A percentile compares a stretch with the other conserved stretches of the same genome.
These are phyloP conservation scores for Ustulina deusta DNA, from an alignment of 2,329 filamentous ascomycete genomes.

Conservation along the genomic window DNA sequence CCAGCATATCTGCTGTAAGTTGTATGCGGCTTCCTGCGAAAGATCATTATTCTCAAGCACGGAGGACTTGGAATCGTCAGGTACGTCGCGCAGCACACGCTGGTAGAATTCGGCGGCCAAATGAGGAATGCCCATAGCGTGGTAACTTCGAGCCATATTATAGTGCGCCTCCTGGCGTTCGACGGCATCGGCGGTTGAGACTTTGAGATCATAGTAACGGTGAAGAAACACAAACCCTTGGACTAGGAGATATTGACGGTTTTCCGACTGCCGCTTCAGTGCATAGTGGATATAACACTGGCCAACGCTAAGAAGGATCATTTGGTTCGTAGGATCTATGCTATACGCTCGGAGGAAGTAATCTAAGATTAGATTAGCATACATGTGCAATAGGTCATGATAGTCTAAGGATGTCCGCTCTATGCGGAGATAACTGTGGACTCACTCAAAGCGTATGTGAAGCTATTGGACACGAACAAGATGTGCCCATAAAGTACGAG, in stretches of 20 bases:
- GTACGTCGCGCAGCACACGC: conserved; percentile 57
- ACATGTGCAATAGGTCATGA: not conserved
- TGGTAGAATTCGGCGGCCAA: conserved; percentile 79
- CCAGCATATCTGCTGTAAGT: conserved; percentile 50
- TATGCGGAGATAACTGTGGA: conserved; percentile 21
- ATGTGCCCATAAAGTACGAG: conserved; percentile 93
- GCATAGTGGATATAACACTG: conserved; percentile 89
- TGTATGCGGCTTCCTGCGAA: conserved; percentile 49
- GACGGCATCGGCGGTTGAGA: conserved; percentile 51
- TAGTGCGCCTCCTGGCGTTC: conserved; percentile 81
- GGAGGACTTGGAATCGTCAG: conserved; percentile 30
- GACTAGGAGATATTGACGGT: conserved; percentile 86
- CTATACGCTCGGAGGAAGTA: conserved; percentile 86
- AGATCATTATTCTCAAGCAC: conserved; percentile 46
- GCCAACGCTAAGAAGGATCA: conserved; percentile 84
- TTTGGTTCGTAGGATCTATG: conserved; percentile 79
- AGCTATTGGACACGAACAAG: conserved; percentile 84
- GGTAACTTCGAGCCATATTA: conserved; percentile 82
- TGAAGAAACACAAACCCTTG: conserved; percentile 87
- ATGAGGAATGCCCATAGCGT: conserved; percentile 78
- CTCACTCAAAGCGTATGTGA: conserved; percentile 81
- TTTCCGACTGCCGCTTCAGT: conserved; percentile 89
- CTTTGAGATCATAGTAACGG: conserved; percentile 75
- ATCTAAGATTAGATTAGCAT: conserved; percentile 56
- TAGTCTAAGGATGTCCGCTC: no score